phyloP scores from a whole-genome alignment of 257 asterid species.

The Plantago elongata region DNA sequence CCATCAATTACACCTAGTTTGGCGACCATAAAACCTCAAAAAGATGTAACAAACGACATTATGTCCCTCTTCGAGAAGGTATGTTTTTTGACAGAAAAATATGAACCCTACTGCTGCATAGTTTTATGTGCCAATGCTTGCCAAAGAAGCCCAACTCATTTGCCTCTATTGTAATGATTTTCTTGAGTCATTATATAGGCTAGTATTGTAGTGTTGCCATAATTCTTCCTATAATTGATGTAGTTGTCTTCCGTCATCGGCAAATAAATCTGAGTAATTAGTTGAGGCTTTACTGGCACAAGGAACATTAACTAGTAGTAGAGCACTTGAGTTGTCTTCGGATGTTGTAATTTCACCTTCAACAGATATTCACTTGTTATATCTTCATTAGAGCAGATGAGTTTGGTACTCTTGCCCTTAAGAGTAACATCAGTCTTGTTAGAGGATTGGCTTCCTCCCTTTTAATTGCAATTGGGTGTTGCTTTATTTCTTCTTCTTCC shows the following conservation, averaged over 20 bases:
- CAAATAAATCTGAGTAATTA: too few relatives aligned
- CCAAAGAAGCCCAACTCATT: not conserved
- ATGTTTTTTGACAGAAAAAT: constrained; percentile 19
- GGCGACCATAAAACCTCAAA: constrained; percentile 48
- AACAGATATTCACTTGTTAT: too few relatives aligned
- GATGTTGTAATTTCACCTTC: too few relatives aligned
- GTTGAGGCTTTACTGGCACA: too few relatives aligned
- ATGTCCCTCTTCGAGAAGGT: constrained; percentile 99
- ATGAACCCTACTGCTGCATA: not conserved
- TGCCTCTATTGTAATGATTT: not conserved
- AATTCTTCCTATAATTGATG: too few relatives aligned
- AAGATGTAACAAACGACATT: constrained; percentile 77
- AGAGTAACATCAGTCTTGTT: not conserved
- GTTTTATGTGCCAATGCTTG: not conserved
- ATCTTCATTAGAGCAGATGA: not conserved
- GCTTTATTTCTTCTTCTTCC: not conserved
- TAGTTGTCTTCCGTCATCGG: too few relatives aligned
- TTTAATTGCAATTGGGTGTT: not conserved
- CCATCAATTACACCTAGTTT: constrained; percentile 52
- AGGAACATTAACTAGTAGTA: too few relatives aligned
- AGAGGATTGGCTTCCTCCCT: not conserved
- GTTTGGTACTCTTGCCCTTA: not conserved
- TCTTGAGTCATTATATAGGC: not conserved
- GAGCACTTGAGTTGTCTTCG: too few relatives aligned
- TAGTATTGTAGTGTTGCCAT: not conserved